phyloP scores from a whole-genome alignment of 331 rosid species.

The Prunus yedoensis region DNA sequence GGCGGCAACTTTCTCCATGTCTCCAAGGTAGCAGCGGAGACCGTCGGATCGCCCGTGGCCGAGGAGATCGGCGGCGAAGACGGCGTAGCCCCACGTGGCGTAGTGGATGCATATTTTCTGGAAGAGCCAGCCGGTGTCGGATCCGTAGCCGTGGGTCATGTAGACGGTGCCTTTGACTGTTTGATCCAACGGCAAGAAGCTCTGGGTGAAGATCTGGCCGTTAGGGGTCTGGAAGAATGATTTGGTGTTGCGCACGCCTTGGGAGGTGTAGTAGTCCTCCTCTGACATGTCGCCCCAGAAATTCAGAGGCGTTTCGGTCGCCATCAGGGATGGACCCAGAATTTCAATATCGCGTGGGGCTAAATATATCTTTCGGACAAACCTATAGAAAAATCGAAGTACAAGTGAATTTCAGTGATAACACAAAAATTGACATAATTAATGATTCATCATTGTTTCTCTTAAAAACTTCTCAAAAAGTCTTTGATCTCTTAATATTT shows the following conservation, averaged over 20 bases:
- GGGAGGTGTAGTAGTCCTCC: slow-evolving; percentile 86
- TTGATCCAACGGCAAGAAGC: slow-evolving; percentile 59
- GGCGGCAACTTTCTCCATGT: slow-evolving; percentile 70
- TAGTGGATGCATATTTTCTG: slow-evolving; percentile 80
- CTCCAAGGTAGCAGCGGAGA: slow-evolving; percentile 85
- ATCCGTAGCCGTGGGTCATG: slow-evolving; percentile 96
- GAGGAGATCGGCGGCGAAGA: slow-evolving; percentile 86
- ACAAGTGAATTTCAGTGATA: too few relatives aligned
- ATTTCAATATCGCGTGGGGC: not conserved
- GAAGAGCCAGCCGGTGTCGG: slow-evolving; percentile 98
- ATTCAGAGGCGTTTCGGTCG: slow-evolving; percentile 45
- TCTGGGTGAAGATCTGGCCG: slow-evolving; percentile 77
- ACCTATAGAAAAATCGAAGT: too few relatives aligned
- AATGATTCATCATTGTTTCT: too few relatives aligned
- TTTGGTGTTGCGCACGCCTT: slow-evolving; percentile 69
- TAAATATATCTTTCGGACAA: too few relatives aligned
- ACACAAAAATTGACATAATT: too few relatives aligned
- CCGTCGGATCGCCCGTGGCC: slow-evolving; percentile 98
- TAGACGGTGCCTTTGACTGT: slow-evolving; percentile 65
- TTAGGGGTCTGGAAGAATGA: slow-evolving; percentile 69
- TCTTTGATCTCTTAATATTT: not conserved
- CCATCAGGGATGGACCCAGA: slow-evolving; percentile 25
- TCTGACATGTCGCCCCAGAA: slow-evolving; percentile 85
- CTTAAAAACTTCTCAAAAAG: too few relatives aligned
- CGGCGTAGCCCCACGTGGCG: slow-evolving; percentile 93